These are phyloP conservation scores for Starmera stellimalicola DNA, from an alignment of 1,139 yeast genomes.

Conservation along the genomic window DNA sequence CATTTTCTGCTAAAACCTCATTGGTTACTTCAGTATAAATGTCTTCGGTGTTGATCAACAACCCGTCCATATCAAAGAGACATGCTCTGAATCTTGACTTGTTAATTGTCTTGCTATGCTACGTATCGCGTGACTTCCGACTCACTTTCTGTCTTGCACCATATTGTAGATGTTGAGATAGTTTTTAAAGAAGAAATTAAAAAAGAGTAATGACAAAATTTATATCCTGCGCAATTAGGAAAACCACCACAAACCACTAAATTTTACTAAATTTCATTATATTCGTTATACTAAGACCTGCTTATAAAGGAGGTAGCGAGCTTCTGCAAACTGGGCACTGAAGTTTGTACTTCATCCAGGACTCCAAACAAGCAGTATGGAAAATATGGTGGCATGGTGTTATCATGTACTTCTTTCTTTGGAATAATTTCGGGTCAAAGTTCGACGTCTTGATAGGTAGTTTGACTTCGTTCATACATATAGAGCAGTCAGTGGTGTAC, in stretches of 20 bases:
- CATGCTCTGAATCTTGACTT: slow-evolving; percentile 71
- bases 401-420: slow-evolving; percentile 55
- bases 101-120: too few relatives aligned
- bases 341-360: slow-evolving; percentile 87
- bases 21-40: slow-evolving; percentile 73
- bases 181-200: background rate
- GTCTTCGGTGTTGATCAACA: slow-evolving; percentile 84
- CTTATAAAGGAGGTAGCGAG: slow-evolving; percentile 64
- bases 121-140: too few relatives aligned
- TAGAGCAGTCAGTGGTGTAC: slow-evolving; percentile 62
- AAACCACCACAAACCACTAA: background rate
- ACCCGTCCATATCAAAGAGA: slow-evolving; percentile 95
- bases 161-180: too few relatives aligned
- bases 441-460: slow-evolving; percentile 40
- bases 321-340: slow-evolving; percentile 93
- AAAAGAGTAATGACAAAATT: background rate
- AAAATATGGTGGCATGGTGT: slow-evolving; percentile 90
- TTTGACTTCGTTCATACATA: slow-evolving; percentile 74
- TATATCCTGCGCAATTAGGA: background rate
- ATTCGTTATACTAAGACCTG: background rate
- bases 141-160: too few relatives aligned
- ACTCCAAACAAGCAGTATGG: slow-evolving; percentile 79
- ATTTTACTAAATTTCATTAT: too few relatives aligned
- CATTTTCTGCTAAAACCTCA: slow-evolving; percentile 53
- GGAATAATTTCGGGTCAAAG: slow-evolving; percentile 23